phyloP scores from a whole-genome alignment of 768 basidiomycete genomes.

The Podaxis sp. region DNA sequence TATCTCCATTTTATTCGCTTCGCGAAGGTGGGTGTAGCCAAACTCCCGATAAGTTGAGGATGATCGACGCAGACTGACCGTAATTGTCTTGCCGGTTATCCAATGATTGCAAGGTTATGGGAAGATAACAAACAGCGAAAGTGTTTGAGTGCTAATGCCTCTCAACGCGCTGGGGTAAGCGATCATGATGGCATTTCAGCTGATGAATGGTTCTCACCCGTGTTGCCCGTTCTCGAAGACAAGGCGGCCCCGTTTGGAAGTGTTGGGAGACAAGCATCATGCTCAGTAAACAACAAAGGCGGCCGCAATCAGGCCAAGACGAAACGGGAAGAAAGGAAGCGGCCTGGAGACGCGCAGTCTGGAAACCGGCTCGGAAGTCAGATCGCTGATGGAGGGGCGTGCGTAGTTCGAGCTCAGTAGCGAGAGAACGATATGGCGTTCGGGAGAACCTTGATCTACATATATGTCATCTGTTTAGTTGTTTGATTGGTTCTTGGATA shows the following conservation, averaged over 20 bases:
- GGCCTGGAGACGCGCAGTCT: neutral
- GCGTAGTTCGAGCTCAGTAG: neutral
- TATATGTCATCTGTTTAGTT: neutral
- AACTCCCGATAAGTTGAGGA: neutral
- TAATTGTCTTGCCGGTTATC: neutral
- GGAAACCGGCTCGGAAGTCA: neutral
- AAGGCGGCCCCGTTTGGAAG: slow-evolving; percentile 1
- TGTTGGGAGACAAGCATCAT: neutral
- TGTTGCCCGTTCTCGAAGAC: neutral
- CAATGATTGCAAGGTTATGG: neutral
- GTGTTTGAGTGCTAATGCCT: too few species aligned
- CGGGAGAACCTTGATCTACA: slow-evolving; percentile 1
- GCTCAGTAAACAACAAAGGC: neutral
- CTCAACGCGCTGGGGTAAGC: neutral
- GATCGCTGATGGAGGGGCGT: neutral
- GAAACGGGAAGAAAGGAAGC: neutral
- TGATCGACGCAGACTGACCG: neutral
- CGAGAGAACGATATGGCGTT: neutral
- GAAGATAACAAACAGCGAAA: neutral
- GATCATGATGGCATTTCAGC: slow-evolving; percentile 1
- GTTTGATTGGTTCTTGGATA: neutral
- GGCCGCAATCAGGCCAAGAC: slow-evolving; percentile 1
- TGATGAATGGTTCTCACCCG: neutral
- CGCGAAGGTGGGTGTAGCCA: neutral
- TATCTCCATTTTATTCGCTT: neutral